Evolutionary conservation across 2,329 filamentous ascomycete species (phyloP).

Genomic region (Aspergillus quadricinctus): DNA sequence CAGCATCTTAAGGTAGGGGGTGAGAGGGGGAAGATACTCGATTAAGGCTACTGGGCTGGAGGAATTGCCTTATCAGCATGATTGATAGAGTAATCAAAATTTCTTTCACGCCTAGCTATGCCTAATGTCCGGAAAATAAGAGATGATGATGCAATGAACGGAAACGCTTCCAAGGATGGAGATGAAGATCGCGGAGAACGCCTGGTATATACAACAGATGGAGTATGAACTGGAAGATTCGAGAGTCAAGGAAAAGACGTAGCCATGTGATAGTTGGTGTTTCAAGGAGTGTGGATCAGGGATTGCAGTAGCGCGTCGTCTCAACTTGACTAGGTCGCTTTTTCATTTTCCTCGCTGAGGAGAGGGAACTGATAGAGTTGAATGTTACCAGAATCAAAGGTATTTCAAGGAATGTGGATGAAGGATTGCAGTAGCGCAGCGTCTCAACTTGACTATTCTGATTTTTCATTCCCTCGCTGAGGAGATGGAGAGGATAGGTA

Average conservation of each 20-base stretch:
- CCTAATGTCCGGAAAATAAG: background rate
- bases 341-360: background rate
- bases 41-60: background rate
- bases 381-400: slow-evolving; percentile 7
- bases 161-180: background rate
- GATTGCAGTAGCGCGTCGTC: background rate
- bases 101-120: background rate
- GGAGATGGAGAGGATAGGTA: background rate
- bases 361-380: background rate
- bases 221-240: background rate
- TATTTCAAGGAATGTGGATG: background rate
- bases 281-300: background rate
- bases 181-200: background rate
- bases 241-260: background rate
- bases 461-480: background rate
- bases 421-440: background rate
- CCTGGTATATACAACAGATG: background rate
- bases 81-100: background rate
- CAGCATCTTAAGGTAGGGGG: too few relatives aligned
- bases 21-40: background rate
- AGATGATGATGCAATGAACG: background rate
- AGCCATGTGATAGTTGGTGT: background rate
- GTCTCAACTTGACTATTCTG: too few relatives aligned
- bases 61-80: background rate
- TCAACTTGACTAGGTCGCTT: background rate